A percentile compares a stretch with the other conserved stretches of the same genome.
These are phyloP conservation scores for Trichomonascus vanleenenianus DNA, from an alignment of 805 yeast genomes.

Conservation along the genomic window DNA sequence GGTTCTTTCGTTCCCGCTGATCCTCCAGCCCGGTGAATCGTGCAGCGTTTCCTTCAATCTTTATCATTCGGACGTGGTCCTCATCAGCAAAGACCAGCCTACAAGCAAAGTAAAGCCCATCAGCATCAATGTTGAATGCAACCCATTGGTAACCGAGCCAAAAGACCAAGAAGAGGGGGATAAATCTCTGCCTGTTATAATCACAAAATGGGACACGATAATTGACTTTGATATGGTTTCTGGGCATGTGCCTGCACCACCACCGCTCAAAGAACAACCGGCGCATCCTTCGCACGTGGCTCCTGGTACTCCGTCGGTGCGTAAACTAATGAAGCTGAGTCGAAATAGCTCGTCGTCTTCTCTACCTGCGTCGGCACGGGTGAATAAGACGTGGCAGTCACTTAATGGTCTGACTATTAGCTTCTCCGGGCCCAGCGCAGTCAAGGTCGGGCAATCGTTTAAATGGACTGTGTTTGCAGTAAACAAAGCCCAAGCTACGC, in stretches of 20 bases:
- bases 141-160: background rate
- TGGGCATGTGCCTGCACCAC: background rate
- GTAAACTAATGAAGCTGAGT: constrained; percentile 1
- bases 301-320: constrained; percentile 1
- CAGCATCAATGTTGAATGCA: background rate
- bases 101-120: constrained; percentile 4
- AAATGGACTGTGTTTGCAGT: constrained; percentile 61
- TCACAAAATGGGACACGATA: constrained; percentile 34
- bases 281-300: background rate
- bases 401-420: constrained; percentile 39
- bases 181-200: constrained; percentile 6
- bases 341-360: constrained; percentile 17
- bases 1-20: constrained; percentile 23
- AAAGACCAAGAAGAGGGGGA: background rate
- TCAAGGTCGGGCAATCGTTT: constrained; percentile 51
- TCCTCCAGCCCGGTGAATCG: constrained; percentile 22
- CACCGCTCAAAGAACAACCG: background rate
- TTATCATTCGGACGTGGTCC: constrained; percentile 12
- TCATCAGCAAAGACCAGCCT: constrained; percentile 6
- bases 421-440: constrained; percentile 54
- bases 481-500: constrained; percentile 45
- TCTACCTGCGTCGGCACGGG: constrained; percentile 5
- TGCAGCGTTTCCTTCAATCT: constrained; percentile 24
- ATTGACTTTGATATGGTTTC: constrained; percentile 22
- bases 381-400: background rate